phyloP scores from a whole-genome alignment of 2,329 filamentous ascomycete species.

The Davidsoniella virescens region DNA sequence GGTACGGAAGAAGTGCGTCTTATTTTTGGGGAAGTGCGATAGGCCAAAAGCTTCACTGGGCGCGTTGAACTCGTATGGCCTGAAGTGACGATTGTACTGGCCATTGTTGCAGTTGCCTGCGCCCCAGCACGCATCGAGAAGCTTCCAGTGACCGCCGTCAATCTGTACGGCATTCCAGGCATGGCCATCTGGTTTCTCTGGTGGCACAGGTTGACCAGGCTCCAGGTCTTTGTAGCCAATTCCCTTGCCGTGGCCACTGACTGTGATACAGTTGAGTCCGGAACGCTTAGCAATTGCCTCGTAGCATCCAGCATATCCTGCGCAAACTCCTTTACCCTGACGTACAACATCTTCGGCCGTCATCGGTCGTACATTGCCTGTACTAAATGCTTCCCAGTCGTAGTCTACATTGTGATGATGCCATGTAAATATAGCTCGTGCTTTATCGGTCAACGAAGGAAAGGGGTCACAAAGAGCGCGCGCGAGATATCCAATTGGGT shows the following conservation, averaged over 20 bases:
- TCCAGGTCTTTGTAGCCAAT: slow-evolving; percentile 51
- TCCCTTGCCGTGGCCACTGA: slow-evolving; percentile 74
- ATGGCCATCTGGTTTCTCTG: slow-evolving; percentile 47
- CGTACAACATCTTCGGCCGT: slow-evolving; percentile 59
- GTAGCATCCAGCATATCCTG: slow-evolving; percentile 78
- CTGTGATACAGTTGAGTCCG: slow-evolving; percentile 60
- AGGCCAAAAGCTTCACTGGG: slow-evolving; percentile 67
- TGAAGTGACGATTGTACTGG: slow-evolving; percentile 53
- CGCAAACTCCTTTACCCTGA: slow-evolving; percentile 71
- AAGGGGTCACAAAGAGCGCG: slow-evolving; percentile 66
- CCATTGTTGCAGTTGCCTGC: slow-evolving; percentile 48
- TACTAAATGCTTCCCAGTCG: slow-evolving; percentile 66
- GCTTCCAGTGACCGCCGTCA: slow-evolving; percentile 77
- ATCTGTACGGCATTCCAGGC: slow-evolving; percentile 91
- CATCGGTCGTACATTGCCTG: slow-evolving; percentile 46
- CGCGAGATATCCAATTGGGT: slow-evolving; percentile 59
- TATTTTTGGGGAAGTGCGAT: slow-evolving; percentile 61
- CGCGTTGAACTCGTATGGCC: slow-evolving; percentile 41
- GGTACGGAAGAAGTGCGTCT: slow-evolving; percentile 52
- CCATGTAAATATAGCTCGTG: slow-evolving; percentile 86
- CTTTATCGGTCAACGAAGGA: slow-evolving; percentile 72
- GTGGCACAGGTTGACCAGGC: slow-evolving; percentile 49
- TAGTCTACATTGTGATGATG: slow-evolving; percentile 87
- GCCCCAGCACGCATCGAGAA: slow-evolving; percentile 87
- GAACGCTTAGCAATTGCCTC: slow-evolving; percentile 60